phyloP scores from a whole-genome alignment of 169 alveolate genomes.

The Plasmodium cynomolgi region DNA sequence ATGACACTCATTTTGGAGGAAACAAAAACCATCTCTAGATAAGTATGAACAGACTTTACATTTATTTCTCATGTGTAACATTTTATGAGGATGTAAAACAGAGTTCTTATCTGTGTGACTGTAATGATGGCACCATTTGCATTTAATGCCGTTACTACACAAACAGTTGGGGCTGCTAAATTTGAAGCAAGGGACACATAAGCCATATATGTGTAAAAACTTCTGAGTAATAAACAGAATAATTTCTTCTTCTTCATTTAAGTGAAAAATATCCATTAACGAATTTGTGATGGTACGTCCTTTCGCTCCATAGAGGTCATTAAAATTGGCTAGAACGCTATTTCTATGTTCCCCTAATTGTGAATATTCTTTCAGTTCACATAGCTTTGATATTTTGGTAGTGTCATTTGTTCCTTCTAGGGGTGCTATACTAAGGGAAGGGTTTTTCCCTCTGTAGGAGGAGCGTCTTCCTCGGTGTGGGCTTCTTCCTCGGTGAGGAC shows the following conservation, averaged over 20 bases:
- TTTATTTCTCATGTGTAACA: conserved; percentile 29
- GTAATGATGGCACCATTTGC: conserved; percentile 58
- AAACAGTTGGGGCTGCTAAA: background rate
- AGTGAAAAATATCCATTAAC: conserved; percentile 5
- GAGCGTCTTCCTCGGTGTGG: background rate
- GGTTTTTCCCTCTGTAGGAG: background rate
- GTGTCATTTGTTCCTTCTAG: background rate
- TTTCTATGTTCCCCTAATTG: conserved; percentile 36
- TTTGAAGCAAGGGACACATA: conserved; percentile 47
- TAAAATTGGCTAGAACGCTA: background rate
- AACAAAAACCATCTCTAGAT: conserved; percentile 17
- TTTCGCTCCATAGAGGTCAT: conserved; percentile 32
- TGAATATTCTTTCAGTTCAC: conserved; percentile 31
- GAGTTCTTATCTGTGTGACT: conserved; percentile 10
- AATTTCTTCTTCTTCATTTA: conserved; percentile 6
- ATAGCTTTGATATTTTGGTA: background rate
- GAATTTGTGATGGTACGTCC: conserved; percentile 32
- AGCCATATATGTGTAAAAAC: conserved; percentile 22
- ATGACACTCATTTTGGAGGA: conserved; percentile 3
- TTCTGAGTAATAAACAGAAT: conserved; percentile 18
- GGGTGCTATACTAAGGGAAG: background rate
- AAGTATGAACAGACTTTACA: conserved; percentile 45
- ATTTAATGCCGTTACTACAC: background rate
- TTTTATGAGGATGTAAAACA: conserved; percentile 10
- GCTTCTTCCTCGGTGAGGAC: background rate